These are phyloP conservation scores for Fraxinus paxiana DNA, from an alignment of 305 asterid genomes.

Conservation along the genomic window DNA sequence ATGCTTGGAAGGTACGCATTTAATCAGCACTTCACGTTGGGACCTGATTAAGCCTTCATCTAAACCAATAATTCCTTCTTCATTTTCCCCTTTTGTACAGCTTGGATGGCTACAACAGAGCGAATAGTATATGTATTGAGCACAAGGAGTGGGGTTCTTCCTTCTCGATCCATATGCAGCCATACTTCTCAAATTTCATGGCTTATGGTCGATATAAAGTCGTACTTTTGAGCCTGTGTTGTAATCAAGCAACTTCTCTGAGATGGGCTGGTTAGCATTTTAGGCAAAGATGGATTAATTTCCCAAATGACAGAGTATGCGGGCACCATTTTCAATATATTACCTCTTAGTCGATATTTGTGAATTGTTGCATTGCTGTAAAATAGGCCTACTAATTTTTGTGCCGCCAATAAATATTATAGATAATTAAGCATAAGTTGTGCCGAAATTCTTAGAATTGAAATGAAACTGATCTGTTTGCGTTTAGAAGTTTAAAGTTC, in stretches of 20 bases:
- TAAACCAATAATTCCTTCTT: neutral
- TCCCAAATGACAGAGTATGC: neutral
- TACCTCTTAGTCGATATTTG: neutral
- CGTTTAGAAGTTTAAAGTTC: neutral
- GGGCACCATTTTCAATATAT: conserved; percentile 1
- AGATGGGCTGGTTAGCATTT: neutral
- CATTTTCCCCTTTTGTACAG: conserved; percentile 30
- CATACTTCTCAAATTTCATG: conserved; percentile 17
- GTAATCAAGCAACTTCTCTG: conserved; percentile 10
- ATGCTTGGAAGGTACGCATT: conserved; percentile 83
- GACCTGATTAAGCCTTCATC: neutral
- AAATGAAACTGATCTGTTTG: neutral
- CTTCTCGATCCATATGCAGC: neutral
- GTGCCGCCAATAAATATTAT: neutral
- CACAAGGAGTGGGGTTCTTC: conserved; percentile 19
- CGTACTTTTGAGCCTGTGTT: conserved; percentile 18
- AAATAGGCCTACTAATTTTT: neutral
- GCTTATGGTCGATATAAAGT: conserved; percentile 19
- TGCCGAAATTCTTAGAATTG: neutral
- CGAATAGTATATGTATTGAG: conserved; percentile 30
- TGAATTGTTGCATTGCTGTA: conserved; percentile 12
- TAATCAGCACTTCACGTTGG: neutral
- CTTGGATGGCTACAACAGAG: conserved; percentile 56
- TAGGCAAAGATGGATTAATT: neutral
- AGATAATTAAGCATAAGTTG: neutral